Conservation (phyloP, 2,329 filamentous ascomycete genomes). For the Xylariales sp. region DNA sequence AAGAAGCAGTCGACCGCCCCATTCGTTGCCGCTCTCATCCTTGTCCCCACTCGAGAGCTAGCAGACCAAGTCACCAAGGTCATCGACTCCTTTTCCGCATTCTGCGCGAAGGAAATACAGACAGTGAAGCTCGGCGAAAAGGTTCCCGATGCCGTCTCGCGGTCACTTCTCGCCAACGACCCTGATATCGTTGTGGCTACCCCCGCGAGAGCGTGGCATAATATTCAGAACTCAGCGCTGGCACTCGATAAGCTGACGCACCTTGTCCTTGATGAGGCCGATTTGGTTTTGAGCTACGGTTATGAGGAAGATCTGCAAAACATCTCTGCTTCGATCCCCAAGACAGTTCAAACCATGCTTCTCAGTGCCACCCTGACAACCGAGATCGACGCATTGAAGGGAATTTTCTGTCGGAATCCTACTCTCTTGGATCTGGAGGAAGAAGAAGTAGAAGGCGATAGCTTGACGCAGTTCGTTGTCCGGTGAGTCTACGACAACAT, state of each 20-base stretch:
- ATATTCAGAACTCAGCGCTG: slow-evolving; percentile 69
- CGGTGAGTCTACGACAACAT: slow-evolving; percentile 60
- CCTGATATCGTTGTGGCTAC: slow-evolving; percentile 92
- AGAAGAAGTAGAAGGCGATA: slow-evolving; percentile 69
- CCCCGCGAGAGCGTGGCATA: slow-evolving; percentile 75
- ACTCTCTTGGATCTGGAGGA: slow-evolving; percentile 79
- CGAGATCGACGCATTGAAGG: slow-evolving; percentile 81
- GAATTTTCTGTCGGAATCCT: slow-evolving; percentile 79
- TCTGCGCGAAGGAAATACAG: slow-evolving; percentile 79
- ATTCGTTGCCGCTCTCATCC: slow-evolving; percentile 69
- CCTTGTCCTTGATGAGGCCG: slow-evolving; percentile 89
- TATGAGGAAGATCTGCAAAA: slow-evolving; percentile 84
- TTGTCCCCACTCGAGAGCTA: slow-evolving; percentile 92
- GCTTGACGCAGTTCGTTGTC: slow-evolving; percentile 82
- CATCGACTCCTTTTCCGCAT: slow-evolving; percentile 71
- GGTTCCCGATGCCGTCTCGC: slow-evolving; percentile 82
- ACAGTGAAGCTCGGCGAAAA: slow-evolving; percentile 87
- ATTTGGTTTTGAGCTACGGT: slow-evolving; percentile 88
- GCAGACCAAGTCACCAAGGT: slow-evolving; percentile 84
- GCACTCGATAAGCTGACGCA: slow-evolving; percentile 68
- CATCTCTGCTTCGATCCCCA: slow-evolving; percentile 72
- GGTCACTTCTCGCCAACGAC: slow-evolving; percentile 76
- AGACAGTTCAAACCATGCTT: slow-evolving; percentile 82
- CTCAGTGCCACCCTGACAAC: slow-evolving; percentile 90
- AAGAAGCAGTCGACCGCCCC: slow-evolving; percentile 58